These are phyloP conservation scores for Tetramitus jugosus DNA, from an alignment of 208 protist species.

Conservation along the genomic window DNA sequence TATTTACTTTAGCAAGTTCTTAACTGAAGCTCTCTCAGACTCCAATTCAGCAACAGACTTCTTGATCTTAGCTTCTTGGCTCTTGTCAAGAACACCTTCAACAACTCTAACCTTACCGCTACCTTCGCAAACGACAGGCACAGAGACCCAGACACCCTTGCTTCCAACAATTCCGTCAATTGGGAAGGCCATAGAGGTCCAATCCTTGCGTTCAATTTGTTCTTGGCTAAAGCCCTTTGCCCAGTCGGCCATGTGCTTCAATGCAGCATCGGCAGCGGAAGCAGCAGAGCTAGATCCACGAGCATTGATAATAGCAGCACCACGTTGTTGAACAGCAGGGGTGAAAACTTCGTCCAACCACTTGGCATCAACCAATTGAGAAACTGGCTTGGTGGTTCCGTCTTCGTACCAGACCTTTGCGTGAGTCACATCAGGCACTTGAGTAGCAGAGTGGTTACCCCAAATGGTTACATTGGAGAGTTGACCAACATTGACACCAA, in stretches of 20 bases:
- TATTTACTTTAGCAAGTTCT: too few relatives aligned
- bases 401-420: too few relatives aligned
- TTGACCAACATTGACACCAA: conserved; percentile 48
- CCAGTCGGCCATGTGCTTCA: conserved; percentile 18
- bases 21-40: not conserved
- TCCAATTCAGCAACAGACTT: not conserved
- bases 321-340: conserved; percentile 72
- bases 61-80: not conserved
- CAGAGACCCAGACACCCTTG: conserved; percentile 79
- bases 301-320: conserved; percentile 74
- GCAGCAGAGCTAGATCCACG: conserved; percentile 75
- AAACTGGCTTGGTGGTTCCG: conserved; percentile 50
- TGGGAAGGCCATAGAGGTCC: conserved; percentile 81
- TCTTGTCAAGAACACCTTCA: conserved; percentile 40
- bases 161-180: conserved; percentile 74
- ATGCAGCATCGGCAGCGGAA: conserved; percentile 63
- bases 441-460: conserved; percentile 89
- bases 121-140: conserved; percentile 67
- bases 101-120: conserved; percentile 72
- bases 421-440: conserved; percentile 67
- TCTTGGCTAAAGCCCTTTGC: not conserved
- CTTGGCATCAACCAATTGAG: conserved; percentile 59
- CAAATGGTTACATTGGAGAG: conserved; percentile 84
- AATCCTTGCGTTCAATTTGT: too few relatives aligned
- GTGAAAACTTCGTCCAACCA: conserved; percentile 62